Conservation (phyloP, 169 alveolate genomes). For the Cryptosporidium baileyi region DNA sequence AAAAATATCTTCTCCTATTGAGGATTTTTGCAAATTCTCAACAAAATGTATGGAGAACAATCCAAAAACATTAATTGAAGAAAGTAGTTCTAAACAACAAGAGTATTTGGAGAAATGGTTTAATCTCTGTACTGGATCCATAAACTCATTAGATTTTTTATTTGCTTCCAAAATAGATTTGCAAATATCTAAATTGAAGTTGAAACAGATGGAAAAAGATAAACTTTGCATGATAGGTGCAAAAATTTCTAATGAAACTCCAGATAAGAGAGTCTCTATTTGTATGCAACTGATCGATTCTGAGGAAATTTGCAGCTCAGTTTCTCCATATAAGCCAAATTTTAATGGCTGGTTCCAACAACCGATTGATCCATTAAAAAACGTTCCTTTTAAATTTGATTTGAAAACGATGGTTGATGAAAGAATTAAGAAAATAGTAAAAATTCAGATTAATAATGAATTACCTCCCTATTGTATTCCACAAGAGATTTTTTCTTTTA, state of each 20-base stretch:
- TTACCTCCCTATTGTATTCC: slow-evolving; percentile 54
- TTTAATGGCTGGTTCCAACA: slow-evolving; percentile 22
- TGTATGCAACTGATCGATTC: neutral
- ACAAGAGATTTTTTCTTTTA: slow-evolving; percentile 28
- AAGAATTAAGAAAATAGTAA: slow-evolving; percentile 13
- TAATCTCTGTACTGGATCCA: neutral
- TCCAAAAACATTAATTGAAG: slow-evolving; percentile 11
- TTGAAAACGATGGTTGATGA: slow-evolving; percentile 61
- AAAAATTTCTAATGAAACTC: neutral
- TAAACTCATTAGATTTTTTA: neutral
- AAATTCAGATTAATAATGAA: neutral
- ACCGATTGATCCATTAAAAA: slow-evolving; percentile 38
- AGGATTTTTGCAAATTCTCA: slow-evolving; percentile 49
- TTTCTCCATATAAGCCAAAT: neutral
- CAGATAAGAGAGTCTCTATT: slow-evolving; percentile 17
- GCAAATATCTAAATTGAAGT: neutral
- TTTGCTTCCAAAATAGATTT: slow-evolving; percentile 32
- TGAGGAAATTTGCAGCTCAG: neutral
- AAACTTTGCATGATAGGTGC: slow-evolving; percentile 1
- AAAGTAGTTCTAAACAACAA: neutral
- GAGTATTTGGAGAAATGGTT: slow-evolving; percentile 18
- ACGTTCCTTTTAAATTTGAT: slow-evolving; percentile 3
- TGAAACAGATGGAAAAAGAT: neutral
- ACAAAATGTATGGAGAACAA: slow-evolving; percentile 14
- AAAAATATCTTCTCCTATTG: neutral